Percentiles rank a stretch among this genome's conserved stretches.
Evolutionary conservation across 1,284 basidiomycete species (phyloP).

Genomic region (Schizophyllum commune): DNA sequence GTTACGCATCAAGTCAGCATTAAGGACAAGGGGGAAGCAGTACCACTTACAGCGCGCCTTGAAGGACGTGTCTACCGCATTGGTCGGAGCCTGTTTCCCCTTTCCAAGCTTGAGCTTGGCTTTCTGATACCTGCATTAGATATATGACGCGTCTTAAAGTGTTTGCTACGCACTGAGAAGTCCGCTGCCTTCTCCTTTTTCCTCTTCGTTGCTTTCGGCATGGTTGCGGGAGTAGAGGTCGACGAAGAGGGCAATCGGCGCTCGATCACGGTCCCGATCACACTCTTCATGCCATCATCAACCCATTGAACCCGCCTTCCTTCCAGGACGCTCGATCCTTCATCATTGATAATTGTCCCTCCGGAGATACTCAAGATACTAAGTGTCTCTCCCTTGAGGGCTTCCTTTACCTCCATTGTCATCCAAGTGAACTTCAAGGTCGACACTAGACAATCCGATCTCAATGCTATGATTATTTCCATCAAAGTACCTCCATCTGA

Average conservation of each 20-base stretch:
- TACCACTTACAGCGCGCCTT: slow-evolving; percentile 72
- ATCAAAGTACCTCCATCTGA: no score
- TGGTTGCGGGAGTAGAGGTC: slow-evolving; percentile 8
- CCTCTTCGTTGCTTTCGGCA: slow-evolving; percentile 86
- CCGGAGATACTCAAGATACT: neutral
- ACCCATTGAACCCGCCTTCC: neutral
- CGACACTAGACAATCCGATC: no score
- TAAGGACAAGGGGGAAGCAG: slow-evolving; percentile 1
- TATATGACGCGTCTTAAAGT: slow-evolving; percentile 4
- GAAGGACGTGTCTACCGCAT: slow-evolving; percentile 94
- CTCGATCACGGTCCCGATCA: neutral
- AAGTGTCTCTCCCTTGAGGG: no score
- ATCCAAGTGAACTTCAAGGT: no score
- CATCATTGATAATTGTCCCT: no score
- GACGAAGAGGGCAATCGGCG: neutral
- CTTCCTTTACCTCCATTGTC: no score
- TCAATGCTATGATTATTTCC: no score
- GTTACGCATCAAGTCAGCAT: slow-evolving; percentile 2
- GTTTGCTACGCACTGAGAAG: slow-evolving; percentile 53
- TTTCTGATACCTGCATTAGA: slow-evolving; percentile 54
- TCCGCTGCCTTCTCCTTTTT: slow-evolving; percentile 85
- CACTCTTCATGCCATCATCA: neutral
- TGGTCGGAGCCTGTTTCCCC: slow-evolving; percentile 76
- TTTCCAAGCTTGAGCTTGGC: slow-evolving; percentile 95
- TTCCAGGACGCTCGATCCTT: neutral